Evolutionary conservation across 331 rosid genomes (phyloP).

Genomic region (Phaseolus coccineus): DNA sequence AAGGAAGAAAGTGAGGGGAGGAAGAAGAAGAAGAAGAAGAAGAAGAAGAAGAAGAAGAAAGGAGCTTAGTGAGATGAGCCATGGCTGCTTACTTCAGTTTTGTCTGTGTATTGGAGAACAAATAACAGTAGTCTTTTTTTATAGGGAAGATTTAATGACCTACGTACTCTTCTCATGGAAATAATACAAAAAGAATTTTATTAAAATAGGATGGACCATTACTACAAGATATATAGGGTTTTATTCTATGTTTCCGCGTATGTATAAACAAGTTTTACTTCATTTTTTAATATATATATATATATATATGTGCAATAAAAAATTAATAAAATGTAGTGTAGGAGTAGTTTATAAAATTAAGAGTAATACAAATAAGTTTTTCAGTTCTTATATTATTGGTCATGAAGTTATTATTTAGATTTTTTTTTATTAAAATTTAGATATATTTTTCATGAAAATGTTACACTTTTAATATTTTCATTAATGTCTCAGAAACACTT

Average conservation of each 20-base stretch:
- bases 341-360: too few relatives aligned
- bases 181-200: neutral
- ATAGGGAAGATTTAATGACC: neutral
- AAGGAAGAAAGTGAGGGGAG: neutral
- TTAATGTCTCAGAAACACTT: neutral
- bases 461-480: neutral
- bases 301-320: too few relatives aligned
- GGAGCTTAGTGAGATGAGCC: neutral
- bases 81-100: neutral
- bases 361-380: too few relatives aligned
- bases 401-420: too few relatives aligned
- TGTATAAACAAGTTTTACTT: too few relatives aligned
- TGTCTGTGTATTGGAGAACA: neutral
- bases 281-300: too few relatives aligned
- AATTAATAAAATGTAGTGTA: too few relatives aligned
- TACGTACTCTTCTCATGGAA: neutral
- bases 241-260: neutral
- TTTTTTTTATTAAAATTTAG: too few relatives aligned
- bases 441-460: too few relatives aligned
- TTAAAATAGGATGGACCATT: neutral
- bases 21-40: neutral
- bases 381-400: too few relatives aligned
- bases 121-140: neutral
- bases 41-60: conserved; percentile 28
- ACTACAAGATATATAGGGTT: neutral